phyloP scores from a whole-genome alignment of 2,329 filamentous ascomycete species.

The Cordyceps militaris region DNA sequence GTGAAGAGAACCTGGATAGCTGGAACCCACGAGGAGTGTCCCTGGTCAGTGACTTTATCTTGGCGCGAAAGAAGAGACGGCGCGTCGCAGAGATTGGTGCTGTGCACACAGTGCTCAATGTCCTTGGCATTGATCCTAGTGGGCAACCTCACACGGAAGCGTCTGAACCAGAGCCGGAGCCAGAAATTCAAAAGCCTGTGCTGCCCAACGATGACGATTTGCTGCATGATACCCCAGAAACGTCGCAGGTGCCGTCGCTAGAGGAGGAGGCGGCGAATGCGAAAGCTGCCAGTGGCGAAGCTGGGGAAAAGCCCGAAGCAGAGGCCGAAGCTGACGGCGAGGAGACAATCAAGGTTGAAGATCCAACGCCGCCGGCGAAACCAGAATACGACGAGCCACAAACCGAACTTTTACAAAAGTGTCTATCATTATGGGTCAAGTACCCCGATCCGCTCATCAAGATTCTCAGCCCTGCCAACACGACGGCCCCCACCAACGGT shows the following conservation, averaged over 20 bases:
- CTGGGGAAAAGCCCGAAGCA: slow-evolving; percentile 15
- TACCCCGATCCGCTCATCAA: slow-evolving; percentile 49
- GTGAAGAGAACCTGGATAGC: slow-evolving; percentile 75
- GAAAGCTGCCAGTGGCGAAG: slow-evolving; percentile 16
- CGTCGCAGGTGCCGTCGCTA: slow-evolving; percentile 36
- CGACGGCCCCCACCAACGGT: slow-evolving; percentile 62
- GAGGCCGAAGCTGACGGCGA: slow-evolving; percentile 20
- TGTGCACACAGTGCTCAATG: slow-evolving; percentile 58
- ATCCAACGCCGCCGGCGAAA: slow-evolving; percentile 16
- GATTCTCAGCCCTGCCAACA: slow-evolving; percentile 54
- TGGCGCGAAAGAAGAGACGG: slow-evolving; percentile 63
- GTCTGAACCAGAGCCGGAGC: slow-evolving; percentile 28
- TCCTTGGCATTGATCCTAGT: slow-evolving; percentile 42
- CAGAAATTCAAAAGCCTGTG: slow-evolving; percentile 29
- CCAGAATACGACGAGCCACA: slow-evolving; percentile 42
- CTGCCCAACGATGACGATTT: slow-evolving; percentile 50
- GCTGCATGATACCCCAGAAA: slow-evolving; percentile 50
- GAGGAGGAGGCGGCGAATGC: slow-evolving; percentile 23
- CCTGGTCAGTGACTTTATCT: slow-evolving; percentile 80
- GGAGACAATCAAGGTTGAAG: slow-evolving; percentile 17
- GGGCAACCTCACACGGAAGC: slow-evolving; percentile 24
- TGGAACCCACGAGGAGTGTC: slow-evolving; percentile 91
- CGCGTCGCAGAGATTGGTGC: slow-evolving; percentile 76
- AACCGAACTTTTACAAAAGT: slow-evolving; percentile 43
- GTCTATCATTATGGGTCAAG: slow-evolving; percentile 57